phyloP scores from a whole-genome alignment of 2,329 filamentous ascomycete species.

The Aphanocladium album region DNA sequence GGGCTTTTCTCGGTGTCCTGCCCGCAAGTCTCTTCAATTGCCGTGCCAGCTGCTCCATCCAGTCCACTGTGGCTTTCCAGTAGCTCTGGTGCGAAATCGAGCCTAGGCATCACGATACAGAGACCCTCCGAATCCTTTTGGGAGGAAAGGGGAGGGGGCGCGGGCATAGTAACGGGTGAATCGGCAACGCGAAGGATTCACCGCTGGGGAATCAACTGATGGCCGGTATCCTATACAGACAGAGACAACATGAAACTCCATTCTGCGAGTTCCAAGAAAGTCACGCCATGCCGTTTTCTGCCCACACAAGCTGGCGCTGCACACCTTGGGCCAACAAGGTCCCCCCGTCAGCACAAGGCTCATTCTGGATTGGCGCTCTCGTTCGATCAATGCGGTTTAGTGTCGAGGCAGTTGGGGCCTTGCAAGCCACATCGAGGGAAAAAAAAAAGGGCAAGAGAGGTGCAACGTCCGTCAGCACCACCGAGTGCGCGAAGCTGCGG shows the following conservation, averaged over 20 bases:
- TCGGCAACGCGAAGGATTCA: slow-evolving; percentile 6
- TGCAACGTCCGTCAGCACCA: slow-evolving; percentile 5
- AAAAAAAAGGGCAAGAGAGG: not conserved
- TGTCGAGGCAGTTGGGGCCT: not conserved
- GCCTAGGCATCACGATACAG: not conserved
- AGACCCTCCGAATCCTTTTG: not conserved
- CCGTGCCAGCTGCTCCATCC: not conserved
- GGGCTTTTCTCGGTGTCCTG: not conserved
- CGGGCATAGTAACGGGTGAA: slow-evolving; percentile 8
- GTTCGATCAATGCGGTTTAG: slow-evolving; percentile 1
- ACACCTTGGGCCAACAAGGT: not conserved
- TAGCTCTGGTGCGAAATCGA: not conserved
- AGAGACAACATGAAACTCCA: not conserved
- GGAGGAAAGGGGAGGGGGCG: not conserved
- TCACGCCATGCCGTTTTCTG: not conserved
- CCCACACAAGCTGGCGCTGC: not conserved
- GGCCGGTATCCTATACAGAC: not conserved
- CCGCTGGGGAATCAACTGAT: not conserved
- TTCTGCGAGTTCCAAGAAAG: slow-evolving; percentile 9
- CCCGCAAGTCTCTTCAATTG: not conserved
- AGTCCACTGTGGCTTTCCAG: slow-evolving; percentile 1
- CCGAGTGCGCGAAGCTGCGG: not conserved
- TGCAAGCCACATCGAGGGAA: not conserved
- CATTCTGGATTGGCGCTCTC: not conserved
- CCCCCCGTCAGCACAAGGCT: not conserved